Evolutionary conservation across 768 basidiomycete genomes (phyloP).

Genomic region (Mycena galericulata): DNA sequence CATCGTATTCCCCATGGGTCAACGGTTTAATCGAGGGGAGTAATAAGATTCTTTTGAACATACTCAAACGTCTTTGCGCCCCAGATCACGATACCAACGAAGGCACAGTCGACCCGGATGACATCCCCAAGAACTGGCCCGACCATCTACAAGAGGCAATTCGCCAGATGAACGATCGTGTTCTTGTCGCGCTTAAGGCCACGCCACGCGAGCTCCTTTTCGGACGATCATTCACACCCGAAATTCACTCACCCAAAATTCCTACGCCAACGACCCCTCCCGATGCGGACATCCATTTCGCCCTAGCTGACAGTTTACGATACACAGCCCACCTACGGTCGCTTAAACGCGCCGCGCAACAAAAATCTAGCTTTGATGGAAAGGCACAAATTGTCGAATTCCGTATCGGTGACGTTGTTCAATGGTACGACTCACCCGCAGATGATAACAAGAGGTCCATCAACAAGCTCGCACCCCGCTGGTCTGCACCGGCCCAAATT

Average conservation of each 20-base stretch:
- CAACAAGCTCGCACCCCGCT: conserved; percentile 43
- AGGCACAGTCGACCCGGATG: conserved; percentile 16
- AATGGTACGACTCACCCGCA: conserved; percentile 34
- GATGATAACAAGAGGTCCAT: conserved; percentile 28
- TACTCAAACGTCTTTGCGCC: conserved; percentile 39
- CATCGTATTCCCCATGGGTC: too few species aligned
- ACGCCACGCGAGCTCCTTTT: conserved; percentile 47
- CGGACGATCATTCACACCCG: conserved; percentile 40
- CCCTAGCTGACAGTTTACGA: conserved; percentile 35
- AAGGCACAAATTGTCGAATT: conserved; percentile 35
- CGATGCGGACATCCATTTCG: too few species aligned
- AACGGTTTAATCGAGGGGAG: conserved; percentile 41
- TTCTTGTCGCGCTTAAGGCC: conserved; percentile 34
- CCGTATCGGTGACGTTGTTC: conserved; percentile 37
- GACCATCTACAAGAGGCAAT: conserved; percentile 37
- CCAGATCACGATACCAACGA: conserved; percentile 39
- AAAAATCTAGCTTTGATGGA: conserved; percentile 38
- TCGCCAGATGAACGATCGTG: too few species aligned
- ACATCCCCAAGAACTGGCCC: conserved; percentile 41
- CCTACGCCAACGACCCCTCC: background rate
- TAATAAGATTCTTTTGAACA: conserved; percentile 32
- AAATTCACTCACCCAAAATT: background rate
- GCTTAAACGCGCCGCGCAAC: conserved; percentile 31
- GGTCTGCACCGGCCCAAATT: conserved; percentile 41
- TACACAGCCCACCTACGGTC: conserved; percentile 32